Evolutionary conservation across 352 stramenopile genomes (phyloP).

Genomic region (Halophytophthora polymorphica): DNA sequence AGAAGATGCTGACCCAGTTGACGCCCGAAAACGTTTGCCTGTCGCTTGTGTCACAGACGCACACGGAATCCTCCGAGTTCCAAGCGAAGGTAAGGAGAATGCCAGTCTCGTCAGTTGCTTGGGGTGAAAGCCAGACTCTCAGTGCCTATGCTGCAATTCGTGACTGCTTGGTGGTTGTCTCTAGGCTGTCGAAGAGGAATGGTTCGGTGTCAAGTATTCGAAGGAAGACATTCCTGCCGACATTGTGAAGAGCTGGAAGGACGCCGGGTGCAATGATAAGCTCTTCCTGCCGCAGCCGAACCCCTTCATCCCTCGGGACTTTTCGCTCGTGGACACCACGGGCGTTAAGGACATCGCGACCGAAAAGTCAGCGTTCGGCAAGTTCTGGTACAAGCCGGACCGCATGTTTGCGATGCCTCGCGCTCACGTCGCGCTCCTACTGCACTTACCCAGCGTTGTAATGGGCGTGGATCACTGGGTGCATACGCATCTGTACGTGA

Average conservation of each 20-base stretch:
- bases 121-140: not conserved
- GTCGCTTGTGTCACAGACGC: constrained; percentile 46
- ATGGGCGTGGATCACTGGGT: constrained; percentile 34
- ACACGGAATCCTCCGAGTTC: constrained; percentile 35
- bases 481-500: constrained; percentile 55
- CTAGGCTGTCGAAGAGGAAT: constrained; percentile 45
- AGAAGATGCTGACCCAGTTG: constrained; percentile 42
- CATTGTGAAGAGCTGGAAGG: constrained; percentile 40
- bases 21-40: constrained; percentile 49
- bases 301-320: constrained; percentile 69
- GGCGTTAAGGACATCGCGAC: constrained; percentile 25
- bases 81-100: constrained; percentile 24
- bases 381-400: constrained; percentile 67
- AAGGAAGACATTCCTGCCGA: constrained; percentile 34
- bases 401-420: constrained; percentile 56
- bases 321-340: constrained; percentile 44
- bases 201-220: constrained; percentile 63
- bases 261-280: constrained; percentile 28
- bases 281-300: constrained; percentile 60
- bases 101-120: not conserved
- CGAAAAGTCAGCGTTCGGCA: constrained; percentile 38
- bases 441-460: constrained; percentile 53
- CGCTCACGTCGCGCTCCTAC: constrained; percentile 48
- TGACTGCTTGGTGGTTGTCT: constrained; percentile 1
- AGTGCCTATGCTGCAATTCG: not conserved